phyloP scores from a whole-genome alignment of 495 filamentous ascomycete genomes.

The Xylaria venustula region DNA sequence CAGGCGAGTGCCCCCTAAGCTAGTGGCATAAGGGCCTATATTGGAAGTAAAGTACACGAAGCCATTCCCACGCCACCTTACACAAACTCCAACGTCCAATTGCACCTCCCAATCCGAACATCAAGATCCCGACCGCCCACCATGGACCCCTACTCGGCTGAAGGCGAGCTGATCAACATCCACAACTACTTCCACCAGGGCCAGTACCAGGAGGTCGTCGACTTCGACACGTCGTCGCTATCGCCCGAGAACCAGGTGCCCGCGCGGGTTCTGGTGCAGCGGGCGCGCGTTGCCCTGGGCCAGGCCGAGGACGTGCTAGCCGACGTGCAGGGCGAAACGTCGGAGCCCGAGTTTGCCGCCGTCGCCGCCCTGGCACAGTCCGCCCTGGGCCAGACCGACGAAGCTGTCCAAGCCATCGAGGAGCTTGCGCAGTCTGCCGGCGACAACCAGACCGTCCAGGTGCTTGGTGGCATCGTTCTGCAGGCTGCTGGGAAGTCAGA shows the following conservation, averaged over 20 bases:
- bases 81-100: neutral
- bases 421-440: constrained; percentile 60
- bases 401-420: constrained; percentile 62
- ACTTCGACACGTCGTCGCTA: constrained; percentile 74
- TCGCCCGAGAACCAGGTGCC: constrained; percentile 73
- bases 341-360: constrained; percentile 70
- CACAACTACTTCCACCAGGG: constrained; percentile 94
- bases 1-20: too few relatives aligned
- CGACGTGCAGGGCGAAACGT: constrained; percentile 62
- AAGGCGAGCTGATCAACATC: constrained; percentile 94
- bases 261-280: constrained; percentile 75
- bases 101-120: neutral
- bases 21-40: too few relatives aligned
- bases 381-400: constrained; percentile 54
- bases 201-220: constrained; percentile 78
- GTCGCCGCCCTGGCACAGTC: constrained; percentile 75
- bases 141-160: constrained; percentile 94
- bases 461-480: constrained; percentile 74
- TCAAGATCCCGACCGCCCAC: constrained; percentile 19
- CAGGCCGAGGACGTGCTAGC: constrained; percentile 69
- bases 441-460: constrained; percentile 80
- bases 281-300: constrained; percentile 78
- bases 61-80: neutral
- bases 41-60: too few relatives aligned
- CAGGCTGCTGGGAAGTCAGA: constrained; percentile 74